Base-by-base conservation (phyloP, 169 alveolate species). In the Plasmodium fragile region DNA sequence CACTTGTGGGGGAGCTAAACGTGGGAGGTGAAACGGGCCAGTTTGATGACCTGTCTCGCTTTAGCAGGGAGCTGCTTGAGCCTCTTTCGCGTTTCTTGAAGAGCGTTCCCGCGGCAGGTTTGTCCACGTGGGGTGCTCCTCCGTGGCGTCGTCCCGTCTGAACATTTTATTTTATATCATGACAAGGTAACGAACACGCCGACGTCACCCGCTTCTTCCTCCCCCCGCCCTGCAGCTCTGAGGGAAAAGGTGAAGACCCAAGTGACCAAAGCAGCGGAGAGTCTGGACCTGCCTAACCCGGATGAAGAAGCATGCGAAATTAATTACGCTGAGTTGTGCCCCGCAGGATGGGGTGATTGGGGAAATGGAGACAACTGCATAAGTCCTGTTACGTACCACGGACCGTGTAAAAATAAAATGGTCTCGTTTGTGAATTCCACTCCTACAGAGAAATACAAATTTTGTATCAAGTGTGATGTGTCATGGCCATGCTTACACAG, bases 261-360 rank as follows among this genome's bases (percentile, higher is more conserved):
- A 43, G 72, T 96, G 22, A 43, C 4, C 52, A 92, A 72, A 30
- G 97, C 97, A 11, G 79, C 97, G 34, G 84, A 78, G 36, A 70
- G 89, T 10, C 81, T 96, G 39, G 75, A 87, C 0, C 49, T 96
- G 69, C 93, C 90, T 28, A 77, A 84, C 13, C 96, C 96, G 25
- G 93, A 80, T 3, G 93, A 84, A 6, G 95, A 84, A 28, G 59
- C 75, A 28, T 96, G 97, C 84, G 97, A 95, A 41, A 80, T 93
- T 7, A 95, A 96, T 80, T 96, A 92, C 55, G 55, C 97, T 6
- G 93, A 94, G 75, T 90, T 96, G 70, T 96, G 97, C 36, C 97
- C 97, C 16, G 96, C 94, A 34, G 95, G 95, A 87, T 96, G 97
- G 97, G 93, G 91, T 3, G 82, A 83, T 45, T 81, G 82, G 30